Base-by-base conservation (phyloP, 495 filamentous ascomycete species). In the Aspergillus incahuasiensis region DNA sequence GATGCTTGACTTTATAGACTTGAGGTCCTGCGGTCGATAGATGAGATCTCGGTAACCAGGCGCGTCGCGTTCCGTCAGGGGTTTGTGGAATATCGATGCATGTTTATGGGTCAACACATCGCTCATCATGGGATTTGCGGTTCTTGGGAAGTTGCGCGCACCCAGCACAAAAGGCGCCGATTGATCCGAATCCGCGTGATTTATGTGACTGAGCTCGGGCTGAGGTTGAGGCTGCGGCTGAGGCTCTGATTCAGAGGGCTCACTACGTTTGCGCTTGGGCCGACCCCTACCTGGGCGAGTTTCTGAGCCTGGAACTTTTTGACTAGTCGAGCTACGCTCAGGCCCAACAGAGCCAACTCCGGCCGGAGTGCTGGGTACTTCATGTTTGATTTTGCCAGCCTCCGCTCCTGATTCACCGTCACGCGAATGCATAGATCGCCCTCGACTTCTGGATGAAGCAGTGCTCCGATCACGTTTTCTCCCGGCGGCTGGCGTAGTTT, bases 21-120 rank as follows among this genome's bases (percentile, higher is more conserved):
- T 96, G 18, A 98, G 78, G 66, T 96, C 90, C 61, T 96, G 91
- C 5, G 92, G 89, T 21, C 86, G 85, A 55, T 88, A 84, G 54
- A 98, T 88, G 43, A 96, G 82, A 58, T 89, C 87, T 55, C 83
- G 85, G 67, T 98, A 98, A 4, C 91, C 91, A 1, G 90, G 89
- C 0, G 92, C 94, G 60, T 92, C 85, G 35, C 82, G 83, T 47
- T 95, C 90, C 28, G 87, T 88, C 30, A 98, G 81, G 1, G 92
- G 89, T 48, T 83, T 83, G 19, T 84, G 83, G 65, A 98, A 98
- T 59, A 91, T 87, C 28, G 89, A 92, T 6, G 90, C 94, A 54
- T 91, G 85, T 44, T 91, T 90, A 71, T 98, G 91, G 40, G 81
- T 83, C 8, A 82, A 76, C 52, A 97, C 90, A 65, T 91, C 86